phyloP scores from a whole-genome alignment of 441 rosid genomes.

The Omphalea diandra region DNA sequence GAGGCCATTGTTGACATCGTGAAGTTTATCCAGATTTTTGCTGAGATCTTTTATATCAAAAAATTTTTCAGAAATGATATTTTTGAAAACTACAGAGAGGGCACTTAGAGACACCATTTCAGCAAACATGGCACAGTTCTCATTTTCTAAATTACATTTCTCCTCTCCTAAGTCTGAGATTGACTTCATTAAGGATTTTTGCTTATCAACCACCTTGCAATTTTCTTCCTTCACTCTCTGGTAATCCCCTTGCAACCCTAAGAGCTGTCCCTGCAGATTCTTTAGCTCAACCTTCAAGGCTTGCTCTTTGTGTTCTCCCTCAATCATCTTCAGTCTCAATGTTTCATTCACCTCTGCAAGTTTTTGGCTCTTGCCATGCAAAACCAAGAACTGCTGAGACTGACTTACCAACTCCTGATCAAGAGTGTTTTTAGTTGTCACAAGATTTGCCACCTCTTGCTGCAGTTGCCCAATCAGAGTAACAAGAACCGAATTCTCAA shows the following conservation, averaged over 20 bases:
- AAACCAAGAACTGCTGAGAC: slow-evolving; percentile 40
- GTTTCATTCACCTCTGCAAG: slow-evolving; percentile 46
- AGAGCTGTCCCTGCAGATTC: slow-evolving; percentile 46
- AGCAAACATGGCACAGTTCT: slow-evolving; percentile 41
- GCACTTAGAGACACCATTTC: slow-evolving; percentile 55
- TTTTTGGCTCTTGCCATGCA: slow-evolving; percentile 45
- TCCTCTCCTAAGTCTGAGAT: slow-evolving; percentile 46
- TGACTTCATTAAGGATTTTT: slow-evolving; percentile 42
- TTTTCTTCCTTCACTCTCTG: slow-evolving; percentile 50
- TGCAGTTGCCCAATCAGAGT: slow-evolving; percentile 64
- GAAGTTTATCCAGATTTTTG: slow-evolving; percentile 43
- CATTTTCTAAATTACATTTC: slow-evolving; percentile 57
- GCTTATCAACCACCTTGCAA: slow-evolving; percentile 47
- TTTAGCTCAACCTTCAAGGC: slow-evolving; percentile 50
- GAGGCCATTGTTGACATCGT: slow-evolving; percentile 47
- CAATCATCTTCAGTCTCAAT: slow-evolving; percentile 46
- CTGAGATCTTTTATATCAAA: slow-evolving; percentile 44
- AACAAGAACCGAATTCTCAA: slow-evolving; percentile 63
- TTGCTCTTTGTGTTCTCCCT: slow-evolving; percentile 57
- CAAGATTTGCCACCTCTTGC: slow-evolving; percentile 53
- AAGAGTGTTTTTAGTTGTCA: slow-evolving; percentile 46
- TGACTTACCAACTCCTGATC: slow-evolving; percentile 47
- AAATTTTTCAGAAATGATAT: slow-evolving; percentile 44
- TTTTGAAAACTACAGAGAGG: slow-evolving; percentile 54
- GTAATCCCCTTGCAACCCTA: slow-evolving; percentile 44